Evolutionary conservation across 2,329 filamentous ascomycete genomes (phyloP).

Genomic region (Knoxdaviesia capensis): DNA sequence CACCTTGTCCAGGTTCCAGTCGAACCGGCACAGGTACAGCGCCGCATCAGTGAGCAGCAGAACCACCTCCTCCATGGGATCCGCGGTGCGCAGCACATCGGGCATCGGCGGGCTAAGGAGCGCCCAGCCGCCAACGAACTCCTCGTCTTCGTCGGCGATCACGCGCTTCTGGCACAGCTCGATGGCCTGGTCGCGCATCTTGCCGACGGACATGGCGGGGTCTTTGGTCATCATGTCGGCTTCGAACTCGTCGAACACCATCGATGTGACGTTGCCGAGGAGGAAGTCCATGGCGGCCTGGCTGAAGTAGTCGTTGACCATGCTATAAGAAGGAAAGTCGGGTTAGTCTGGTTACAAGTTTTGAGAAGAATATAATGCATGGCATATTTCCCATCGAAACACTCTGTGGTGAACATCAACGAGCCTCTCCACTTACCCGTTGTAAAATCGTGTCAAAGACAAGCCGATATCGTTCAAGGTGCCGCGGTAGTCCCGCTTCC

Average conservation of each 20-base stretch:
- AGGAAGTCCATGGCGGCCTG: conserved; percentile 91
- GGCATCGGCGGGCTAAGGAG: conserved; percentile 56
- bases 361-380: not conserved
- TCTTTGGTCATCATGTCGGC: conserved; percentile 84
- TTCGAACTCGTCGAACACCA: conserved; percentile 88
- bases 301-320: conserved; percentile 94
- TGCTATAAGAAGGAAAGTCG: conserved; percentile 32
- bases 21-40: conserved; percentile 75
- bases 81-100: conserved; percentile 49
- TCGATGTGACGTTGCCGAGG: conserved; percentile 66
- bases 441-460: conserved; percentile 59
- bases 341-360: not conserved
- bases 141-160: conserved; percentile 63
- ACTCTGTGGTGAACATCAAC: not conserved
- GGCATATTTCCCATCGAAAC: not conserved
- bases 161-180: conserved; percentile 77
- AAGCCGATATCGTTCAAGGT: conserved; percentile 81
- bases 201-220: conserved; percentile 69
- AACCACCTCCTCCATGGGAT: conserved; percentile 74
- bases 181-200: conserved; percentile 73
- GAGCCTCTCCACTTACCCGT: conserved; percentile 27
- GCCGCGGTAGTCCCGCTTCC: conserved; percentile 76
- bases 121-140: conserved; percentile 79
- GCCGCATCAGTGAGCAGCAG: conserved; percentile 70
- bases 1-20: conserved; percentile 92